phyloP scores from a whole-genome alignment of 306 rosid species.

The Cicer bijugum region DNA sequence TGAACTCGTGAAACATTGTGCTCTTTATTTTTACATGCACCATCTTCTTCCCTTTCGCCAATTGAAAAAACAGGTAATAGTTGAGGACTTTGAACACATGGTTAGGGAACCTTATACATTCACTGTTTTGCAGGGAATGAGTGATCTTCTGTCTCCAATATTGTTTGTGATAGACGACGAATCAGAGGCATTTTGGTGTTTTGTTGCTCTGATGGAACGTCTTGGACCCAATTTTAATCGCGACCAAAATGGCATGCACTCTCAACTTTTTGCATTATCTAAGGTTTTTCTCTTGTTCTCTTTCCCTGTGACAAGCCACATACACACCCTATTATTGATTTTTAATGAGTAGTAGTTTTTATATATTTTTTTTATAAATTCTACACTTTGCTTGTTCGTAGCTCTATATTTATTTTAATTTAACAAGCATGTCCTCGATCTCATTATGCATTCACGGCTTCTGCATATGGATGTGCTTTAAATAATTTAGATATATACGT shows the following conservation, averaged over 20 bases:
- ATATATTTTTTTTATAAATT: slow-evolving; percentile 5
- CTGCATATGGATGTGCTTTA: slow-evolving; percentile 21
- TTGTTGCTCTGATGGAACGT: slow-evolving; percentile 90
- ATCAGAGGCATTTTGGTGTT: slow-evolving; percentile 97
- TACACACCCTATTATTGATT: slow-evolving; percentile 7
- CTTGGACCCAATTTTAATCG: slow-evolving; percentile 99
- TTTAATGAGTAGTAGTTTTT: slow-evolving; percentile 1
- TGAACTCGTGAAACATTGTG: slow-evolving; percentile 15
- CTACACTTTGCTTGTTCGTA: slow-evolving; percentile 3
- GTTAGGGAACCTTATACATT: slow-evolving; percentile 30
- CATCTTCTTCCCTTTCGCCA: background rate
- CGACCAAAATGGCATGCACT: slow-evolving; percentile 99
- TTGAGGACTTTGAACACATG: slow-evolving; percentile 20
- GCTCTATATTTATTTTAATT: slow-evolving; percentile 23
- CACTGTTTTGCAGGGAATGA: slow-evolving; percentile 80
- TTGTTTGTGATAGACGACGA: slow-evolving; percentile 87
- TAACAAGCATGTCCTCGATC: background rate
- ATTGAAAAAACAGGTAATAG: slow-evolving; percentile 5
- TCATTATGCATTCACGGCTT: slow-evolving; percentile 31
- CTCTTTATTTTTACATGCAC: slow-evolving; percentile 18
- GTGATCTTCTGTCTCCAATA: slow-evolving; percentile 94
- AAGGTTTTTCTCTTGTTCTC: slow-evolving; percentile 65
- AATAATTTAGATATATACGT: slow-evolving; percentile 1
- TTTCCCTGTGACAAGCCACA: slow-evolving; percentile 25
- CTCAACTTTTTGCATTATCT: slow-evolving; percentile 96